phyloP scores from a whole-genome alignment of 768 basidiomycete species.

The Crucibulum laeve region DNA sequence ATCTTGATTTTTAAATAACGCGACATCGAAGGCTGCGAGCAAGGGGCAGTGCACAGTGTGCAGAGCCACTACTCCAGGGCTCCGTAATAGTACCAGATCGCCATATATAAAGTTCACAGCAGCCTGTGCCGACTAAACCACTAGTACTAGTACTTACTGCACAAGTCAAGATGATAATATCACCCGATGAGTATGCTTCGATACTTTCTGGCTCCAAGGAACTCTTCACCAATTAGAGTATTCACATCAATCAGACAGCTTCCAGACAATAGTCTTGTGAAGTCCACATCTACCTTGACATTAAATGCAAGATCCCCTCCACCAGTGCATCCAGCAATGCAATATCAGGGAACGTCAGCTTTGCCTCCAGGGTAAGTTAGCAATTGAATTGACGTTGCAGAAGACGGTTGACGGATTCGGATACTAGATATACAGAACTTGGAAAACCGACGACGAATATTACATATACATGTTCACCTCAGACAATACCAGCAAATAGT shows the following conservation, averaged over 20 bases:
- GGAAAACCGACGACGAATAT: constrained; percentile 14
- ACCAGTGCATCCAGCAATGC: constrained; percentile 19
- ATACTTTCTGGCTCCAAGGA: background rate
- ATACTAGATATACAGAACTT: background rate
- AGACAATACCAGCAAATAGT: constrained; percentile 27
- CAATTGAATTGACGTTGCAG: background rate
- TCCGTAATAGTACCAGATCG: too few species aligned
- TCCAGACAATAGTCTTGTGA: background rate
- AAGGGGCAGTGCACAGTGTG: too few species aligned
- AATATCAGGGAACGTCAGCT: constrained; percentile 14
- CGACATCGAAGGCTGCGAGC: too few species aligned
- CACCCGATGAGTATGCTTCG: background rate
- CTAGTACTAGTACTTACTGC: background rate
- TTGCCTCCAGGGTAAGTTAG: constrained; percentile 22
- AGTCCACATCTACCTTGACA: constrained; percentile 11
- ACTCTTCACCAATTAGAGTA: background rate
- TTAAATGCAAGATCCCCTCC: constrained; percentile 19
- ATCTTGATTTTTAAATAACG: too few species aligned
- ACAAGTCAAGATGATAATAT: background rate
- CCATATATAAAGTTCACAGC: too few species aligned
- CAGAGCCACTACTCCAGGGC: too few species aligned
- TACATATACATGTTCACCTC: constrained; percentile 35
- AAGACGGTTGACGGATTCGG: background rate
- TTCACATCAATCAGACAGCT: background rate
- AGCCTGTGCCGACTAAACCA: too few species aligned